Base-by-base conservation (phyloP, 306 rosid genomes). In the Vicia villosa region DNA sequence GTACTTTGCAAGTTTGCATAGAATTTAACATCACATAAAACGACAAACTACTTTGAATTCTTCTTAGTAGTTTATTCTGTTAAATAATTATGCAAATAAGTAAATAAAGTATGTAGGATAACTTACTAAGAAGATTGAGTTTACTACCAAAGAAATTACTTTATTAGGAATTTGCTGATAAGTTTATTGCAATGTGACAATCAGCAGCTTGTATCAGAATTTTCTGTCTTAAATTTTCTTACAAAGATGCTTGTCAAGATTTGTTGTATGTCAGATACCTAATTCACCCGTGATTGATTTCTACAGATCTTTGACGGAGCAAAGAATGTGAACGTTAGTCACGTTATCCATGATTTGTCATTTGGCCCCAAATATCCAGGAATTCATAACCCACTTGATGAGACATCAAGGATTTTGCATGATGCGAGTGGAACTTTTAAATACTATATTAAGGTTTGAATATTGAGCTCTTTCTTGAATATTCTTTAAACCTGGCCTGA, bases 321-420 rank as follows among this genome's bases (percentile, higher is more conserved):
- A 16, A 84, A 75, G 74, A 82, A 91, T 60, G 99, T 95, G 81
- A 95, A 95, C 16, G 91, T 95, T 8, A 95, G 99, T 84, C 97
- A 95, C 45, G 28, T 84, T 58, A 83, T 95, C 79, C 97, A 95
- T 57, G 96, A 91, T 85, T 74, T 95, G 83, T 95, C 99, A 66
- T 95, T 95, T 74, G 99, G 99, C 74, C 99, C 99, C 77, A 86
- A 91, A 84, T 95, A 86, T 86, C 99, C 99, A 12, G 99, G 99
- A 80, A 77, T 84, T 70, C 97, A 95, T 86, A 95, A 95, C 71
- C 99, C 99, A 50, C 96, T 95, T 67, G 99, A 95, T 74, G 92
- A 26, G 52, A 95, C 95, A 4, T 73, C 69, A 14, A 89, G 97
- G 52, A 84, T 86, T 75, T 74, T 95, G 74, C 96, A 71, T 71